Base-by-base conservation (phyloP, 1,139 yeast species). In the Hansenula anomala region DNA sequence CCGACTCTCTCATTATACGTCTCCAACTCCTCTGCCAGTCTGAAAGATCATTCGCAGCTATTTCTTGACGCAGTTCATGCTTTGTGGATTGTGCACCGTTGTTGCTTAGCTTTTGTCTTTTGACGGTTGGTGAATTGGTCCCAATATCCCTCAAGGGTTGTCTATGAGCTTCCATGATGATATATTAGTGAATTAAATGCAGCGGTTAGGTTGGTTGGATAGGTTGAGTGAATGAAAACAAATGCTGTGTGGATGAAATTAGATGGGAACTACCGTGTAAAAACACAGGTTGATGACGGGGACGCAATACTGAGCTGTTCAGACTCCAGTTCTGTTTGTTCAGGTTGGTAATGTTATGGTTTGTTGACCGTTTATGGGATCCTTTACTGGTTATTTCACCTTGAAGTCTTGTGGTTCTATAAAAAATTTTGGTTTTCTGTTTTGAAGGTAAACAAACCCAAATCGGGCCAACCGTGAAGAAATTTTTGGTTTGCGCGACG, bases 1-100 rank as follows among this genome's bases (percentile, higher is more conserved):
- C 75, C 24, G 90, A 76, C 41, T 73, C 78, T 34, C 73, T 73
- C 85, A 90, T 80, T 48, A 87, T 26, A 24, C 14, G 28, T 12
- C 16, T 13, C 34, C 34, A 32, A 13, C 28, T 85, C 43, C 72
- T 71, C 39, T 80, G 70, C 96, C 97, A 90, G 41, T 82, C 30
- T 26, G 19, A 34, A 13, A 25, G 11, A 16, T n/a, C 28, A 25
- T 31, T 32, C 20, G 17, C 20, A 13, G n/a, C n/a, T n/a, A 32
- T 16, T 22, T 26, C 14, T 4, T 24, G 36, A 5, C 26, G 32
- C 3, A 8, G 19, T 11, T 29, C 23, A 13, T 33, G 27, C 5
- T 16, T 15, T 9, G 23, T 18, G 8, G 18, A 22, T 17, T 25
- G 29, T 8, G 17, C 36, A 4, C 18, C 36, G 16, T 30, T 17